A percentile compares a stretch with the other conserved stretches of the same genome.
Conservation (phyloP, 805 yeast species). For the Wickerhamomyces kurtzmanii region DNA sequence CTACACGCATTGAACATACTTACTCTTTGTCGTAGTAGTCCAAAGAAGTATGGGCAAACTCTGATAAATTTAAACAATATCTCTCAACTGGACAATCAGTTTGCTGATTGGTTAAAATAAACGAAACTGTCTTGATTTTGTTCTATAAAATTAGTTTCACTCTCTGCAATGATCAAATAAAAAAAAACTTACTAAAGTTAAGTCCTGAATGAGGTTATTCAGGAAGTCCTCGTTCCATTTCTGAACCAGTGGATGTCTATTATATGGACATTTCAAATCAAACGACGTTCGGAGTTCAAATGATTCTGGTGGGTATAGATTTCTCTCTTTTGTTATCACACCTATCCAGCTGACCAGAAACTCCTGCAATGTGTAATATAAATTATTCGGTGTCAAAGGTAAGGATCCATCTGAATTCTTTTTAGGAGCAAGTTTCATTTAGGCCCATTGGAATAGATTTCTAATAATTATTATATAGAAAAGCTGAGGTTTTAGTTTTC, state of each 20-base stretch:
- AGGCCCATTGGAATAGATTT: conserved; percentile 1
- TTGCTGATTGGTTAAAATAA: conserved; percentile 28
- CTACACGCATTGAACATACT: conserved; percentile 5
- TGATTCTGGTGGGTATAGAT: conserved; percentile 24
- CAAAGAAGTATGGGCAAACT: conserved; percentile 16
- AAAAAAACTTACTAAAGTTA: no score
- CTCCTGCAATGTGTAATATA: conserved; percentile 9
- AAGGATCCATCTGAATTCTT: conserved; percentile 2
- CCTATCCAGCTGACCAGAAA: conserved; percentile 27
- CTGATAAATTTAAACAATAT: conserved; percentile 24
- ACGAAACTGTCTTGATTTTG: conserved; percentile 20
- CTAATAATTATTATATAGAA: conserved; percentile 1
- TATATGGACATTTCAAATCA: conserved; percentile 29
- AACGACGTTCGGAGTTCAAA: conserved; percentile 29
- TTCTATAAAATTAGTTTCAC: conserved; percentile 12
- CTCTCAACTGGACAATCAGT: conserved; percentile 22
- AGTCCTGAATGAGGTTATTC: conserved; percentile 3
- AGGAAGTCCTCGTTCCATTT: conserved; percentile 7
- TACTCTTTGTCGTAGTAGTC: conserved; percentile 8
- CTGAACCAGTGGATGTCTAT: conserved; percentile 36
- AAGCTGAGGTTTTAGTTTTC: background rate
- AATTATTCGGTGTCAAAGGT: conserved; percentile 7
- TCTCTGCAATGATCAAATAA: no score
- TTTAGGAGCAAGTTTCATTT: conserved; percentile 1
- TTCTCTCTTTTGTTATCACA: conserved; percentile 23